Evolutionary conservation across 768 basidiomycete species (phyloP), one percentile per base, ranked within the genome.

Genomic region (Serpula lacrymans): DNA sequence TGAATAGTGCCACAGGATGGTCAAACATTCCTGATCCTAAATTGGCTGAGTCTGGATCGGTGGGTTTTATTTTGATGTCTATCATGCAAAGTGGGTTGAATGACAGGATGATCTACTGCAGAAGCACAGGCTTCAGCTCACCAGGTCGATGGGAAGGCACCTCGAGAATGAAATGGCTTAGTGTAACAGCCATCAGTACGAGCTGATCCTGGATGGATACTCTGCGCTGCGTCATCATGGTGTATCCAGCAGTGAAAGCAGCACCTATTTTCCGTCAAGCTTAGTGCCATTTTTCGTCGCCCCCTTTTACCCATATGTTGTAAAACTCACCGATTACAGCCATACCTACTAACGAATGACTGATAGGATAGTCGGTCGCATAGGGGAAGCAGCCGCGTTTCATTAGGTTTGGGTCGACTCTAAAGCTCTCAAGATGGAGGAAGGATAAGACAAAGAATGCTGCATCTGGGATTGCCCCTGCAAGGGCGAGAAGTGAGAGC

Each of bases 301-400:
- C 18, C 23, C 22, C 17, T 18, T 16, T 21, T 7, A 24, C 14
- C n/a, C 18, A 34, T 14, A 28, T n/a, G 13, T 38, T 9, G 32
- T n/a, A 13, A 37, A 14, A 42, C 31, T 24, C 11, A 55, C 55
- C 58, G 26, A 47, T 33, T 1, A 48, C 35, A 18, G 10, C 41
- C 51, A 60, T 57, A 13, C 58, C 58, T 5, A 44, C 42, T 12
- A 60, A 41, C 12, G 58, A 59, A 23, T 64, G 63, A 28, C 54
- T 60, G 48, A 52, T 60, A 2, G 60, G 59, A 39, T 64, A 58
- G 43, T 64, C 53, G 33, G 57, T 57, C 22, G 57, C 44, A 36
- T 60, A 63, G n/a, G 61, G 59, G 44, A 62, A 62, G 39, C 60
- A 63, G 14, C 61, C 59, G 21, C 37, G 43, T 14, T 35, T 25